Base-by-base conservation (phyloP, 495 filamentous ascomycete species). In the Daldinia caldariorum region DNA sequence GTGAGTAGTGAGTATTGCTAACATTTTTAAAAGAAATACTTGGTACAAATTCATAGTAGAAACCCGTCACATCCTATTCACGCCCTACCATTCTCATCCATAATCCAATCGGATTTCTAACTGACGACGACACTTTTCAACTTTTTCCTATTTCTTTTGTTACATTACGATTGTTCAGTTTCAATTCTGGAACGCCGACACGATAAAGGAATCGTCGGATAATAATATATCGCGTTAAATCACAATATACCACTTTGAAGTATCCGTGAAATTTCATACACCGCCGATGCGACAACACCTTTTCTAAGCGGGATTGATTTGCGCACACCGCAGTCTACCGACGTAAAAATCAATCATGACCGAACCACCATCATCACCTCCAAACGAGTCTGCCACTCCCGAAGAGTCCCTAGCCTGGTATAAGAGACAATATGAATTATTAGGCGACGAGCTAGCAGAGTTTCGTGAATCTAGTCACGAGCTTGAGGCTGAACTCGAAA, bases 391-490 rank as follows among this genome's bases (percentile, higher is more conserved):
- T 51, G 81, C 88, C 60, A 86, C 83, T 29, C 77, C 84, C 35
- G 88, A 91, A 75, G 90, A 94, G 70, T 90, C 93, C 58, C 81
- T 97, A 29, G 87, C 90, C 41, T 97, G 94, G 84, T 98, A 98
- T 84, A 98, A 99, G 80, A 79, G 89, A 45, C 95, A 99, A 79
- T 97, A 98, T 83, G 93, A 97, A 77, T 88, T 93, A 75, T 86
- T 99, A 9, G 94, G 96, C 81, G 83, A 89, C 55, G 95, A 99
- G 78, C 87, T 99, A 66, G 87, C 92, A 58, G 95, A 99, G 71
- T 99, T 99, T 78, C 94, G 97, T 76, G 85, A 91, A 61, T 97
- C 93, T 51, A 97, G 93, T 77, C 90, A 91, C 77, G 95, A 99
- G 81, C 84, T 99, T 47, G 95, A 99, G 78, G 87, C 91, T 43